Evolutionary conservation across 164 flowering plant genomes (phyloP), one percentile per base, ranked within the genome.

Genomic region (Malania oleifera): DNA sequence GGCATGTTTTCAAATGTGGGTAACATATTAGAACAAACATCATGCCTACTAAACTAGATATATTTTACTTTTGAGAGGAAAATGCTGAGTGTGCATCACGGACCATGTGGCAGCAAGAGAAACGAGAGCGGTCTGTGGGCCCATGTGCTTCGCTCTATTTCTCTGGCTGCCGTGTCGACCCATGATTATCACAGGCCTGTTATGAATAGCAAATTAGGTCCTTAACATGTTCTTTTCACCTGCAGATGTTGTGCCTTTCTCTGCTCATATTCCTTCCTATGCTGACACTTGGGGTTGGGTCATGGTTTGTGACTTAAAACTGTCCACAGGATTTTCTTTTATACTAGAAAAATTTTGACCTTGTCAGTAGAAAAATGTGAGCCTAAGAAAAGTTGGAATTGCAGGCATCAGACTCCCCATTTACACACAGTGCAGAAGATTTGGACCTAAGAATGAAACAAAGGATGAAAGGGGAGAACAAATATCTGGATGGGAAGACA

Each of bases 261-360:
- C 96, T 19, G 95, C 95, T 68, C 98, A 91, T 56, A 74, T 89
- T 66, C 98, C 98, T 49, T 91, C 98, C 19, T 91, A 68, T 78
- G 98, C 98, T 73, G 98, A 91, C 65, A 86, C 82, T 31, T 91
- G 98, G 98, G 98, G 98, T 66, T 91, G 98, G 98, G 78, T 91
- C 73, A 85, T 91, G 96, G 98, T 88, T 82, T 51, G 23, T 38
- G 3, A 26, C 27, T n/a, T n/a, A n/a, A n/a, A n/a, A n/a, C n/a
- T n/a, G n/a, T n/a, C n/a, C n/a, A n/a, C n/a, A n/a, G n/a, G n/a
- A n/a, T n/a, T n/a, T n/a, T n/a, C n/a, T n/a, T n/a, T n/a, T n/a
- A n/a, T n/a, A n/a, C n/a, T n/a, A n/a, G n/a, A n/a, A n/a, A n/a
- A n/a, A n/a, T n/a, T n/a, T n/a, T n/a, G n/a, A n/a, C n/a, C n/a